These are phyloP conservation scores for Starmerella stellata DNA, from an alignment of 805 yeast species.

Conservation along the genomic window DNA sequence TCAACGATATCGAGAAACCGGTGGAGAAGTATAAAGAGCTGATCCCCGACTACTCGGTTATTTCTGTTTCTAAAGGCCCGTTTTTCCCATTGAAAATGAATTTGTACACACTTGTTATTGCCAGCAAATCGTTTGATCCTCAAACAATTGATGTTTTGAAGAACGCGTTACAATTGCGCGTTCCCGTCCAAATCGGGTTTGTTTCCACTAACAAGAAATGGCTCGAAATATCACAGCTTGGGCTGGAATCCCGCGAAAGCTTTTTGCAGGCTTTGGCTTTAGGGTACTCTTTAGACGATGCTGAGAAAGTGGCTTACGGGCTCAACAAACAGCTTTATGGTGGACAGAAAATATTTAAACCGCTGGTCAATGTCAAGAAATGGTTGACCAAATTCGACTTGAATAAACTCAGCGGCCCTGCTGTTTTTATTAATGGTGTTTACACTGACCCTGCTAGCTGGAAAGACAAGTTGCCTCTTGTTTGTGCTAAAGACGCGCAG, in stretches of 20 bases:
- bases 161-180: constrained; percentile 24
- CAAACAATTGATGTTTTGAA: constrained; percentile 35
- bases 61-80: constrained; percentile 35
- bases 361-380: constrained; percentile 1
- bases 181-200: constrained; percentile 69
- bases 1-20: constrained; percentile 63
- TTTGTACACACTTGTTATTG: constrained; percentile 56
- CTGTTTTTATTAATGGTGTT: constrained; percentile 51
- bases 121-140: constrained; percentile 38
- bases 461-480: constrained; percentile 15
- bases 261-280: constrained; percentile 9
- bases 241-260: constrained; percentile 12
- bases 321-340: neutral
- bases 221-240: constrained; percentile 12
- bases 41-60: constrained; percentile 28
- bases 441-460: constrained; percentile 12
- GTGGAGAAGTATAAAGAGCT: constrained; percentile 32
- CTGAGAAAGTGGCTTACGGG: constrained; percentile 1
- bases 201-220: constrained; percentile 36
- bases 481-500: constrained; percentile 34
- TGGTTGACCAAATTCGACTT: constrained; percentile 26
- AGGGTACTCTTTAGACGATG: constrained; percentile 6
- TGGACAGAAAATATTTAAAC: neutral
- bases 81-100: constrained; percentile 57
- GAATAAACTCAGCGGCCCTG: constrained; percentile 28